Base-by-base conservation (phyloP, 768 basidiomycete species). In the Suillus placidus region DNA sequence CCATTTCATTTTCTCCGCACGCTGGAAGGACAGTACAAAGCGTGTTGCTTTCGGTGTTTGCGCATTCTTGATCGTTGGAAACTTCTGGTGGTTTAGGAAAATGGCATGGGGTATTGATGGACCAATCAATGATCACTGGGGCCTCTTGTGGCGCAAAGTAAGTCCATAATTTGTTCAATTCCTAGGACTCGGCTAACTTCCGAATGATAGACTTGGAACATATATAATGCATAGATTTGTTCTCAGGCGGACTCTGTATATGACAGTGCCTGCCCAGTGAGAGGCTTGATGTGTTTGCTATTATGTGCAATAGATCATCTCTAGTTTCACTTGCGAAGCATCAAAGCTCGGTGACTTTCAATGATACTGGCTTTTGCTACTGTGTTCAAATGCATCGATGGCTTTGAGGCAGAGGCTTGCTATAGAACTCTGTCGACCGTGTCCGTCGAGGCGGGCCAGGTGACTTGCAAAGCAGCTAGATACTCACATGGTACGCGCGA, bases 41-140 rank as follows among this genome's bases (percentile, higher is more conserved):
- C 74, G 78, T 47, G 88, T 93, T 61, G 80, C 83, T 55, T 99
- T 98, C 74, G 86, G 85, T 3, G 69, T 91, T 23, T 79, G 85
- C 57, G 83, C 87, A 0, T 81, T 81, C 32, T 64, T 80, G 26
- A 85, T 98, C 68, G 72, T 97, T 8, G 82, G 81, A n/a, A 86
- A 85, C 62, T 99, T 97, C 83, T 97, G 92, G 93, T 97, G 94
- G 95, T 99, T 97, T 81, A 91, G 84, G 69, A 90, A 87, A 26
- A 78, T 97, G 37, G 93, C 95, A 3, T 95, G 93, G 77, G 97
- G 97, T 1, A 92, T 98, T 55, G 85, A 91, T n/a, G 97, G 97
- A 0, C 92, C 95, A 2, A 82, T 97, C 64, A 84, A 82, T 64
- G 87, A 95, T 0, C 87, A 94, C 71, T 86, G 84, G 84, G 94